Conservation (phyloP, 495 filamentous ascomycete species). For the Neurospora africana region DNA sequence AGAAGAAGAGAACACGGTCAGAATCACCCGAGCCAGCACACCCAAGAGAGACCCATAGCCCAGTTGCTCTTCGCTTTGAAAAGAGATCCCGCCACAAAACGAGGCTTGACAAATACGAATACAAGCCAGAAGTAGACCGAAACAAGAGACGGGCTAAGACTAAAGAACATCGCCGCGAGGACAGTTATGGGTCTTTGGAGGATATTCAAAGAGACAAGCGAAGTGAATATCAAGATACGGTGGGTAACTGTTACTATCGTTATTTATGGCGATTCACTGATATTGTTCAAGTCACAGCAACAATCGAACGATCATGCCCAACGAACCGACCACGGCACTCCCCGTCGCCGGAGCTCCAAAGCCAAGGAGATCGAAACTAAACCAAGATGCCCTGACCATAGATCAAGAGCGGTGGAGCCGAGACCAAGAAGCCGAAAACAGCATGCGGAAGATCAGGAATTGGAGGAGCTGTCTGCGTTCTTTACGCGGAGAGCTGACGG, state of each 20-base stretch:
- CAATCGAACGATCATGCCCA: neutral
- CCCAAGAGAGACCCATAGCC: neutral
- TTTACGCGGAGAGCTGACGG: constrained; percentile 18
- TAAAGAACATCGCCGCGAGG: neutral
- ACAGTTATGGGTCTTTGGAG: neutral
- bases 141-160: constrained; percentile 5
- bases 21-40: neutral
- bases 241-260: neutral
- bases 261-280: neutral
- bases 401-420: neutral
- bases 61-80: constrained; percentile 32
- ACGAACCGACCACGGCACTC: neutral
- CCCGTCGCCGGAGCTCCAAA: neutral
- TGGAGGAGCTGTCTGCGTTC: constrained; percentile 32
- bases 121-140: constrained; percentile 30
- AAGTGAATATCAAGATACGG: neutral
- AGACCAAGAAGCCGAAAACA: constrained; percentile 14
- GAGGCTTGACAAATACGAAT: constrained; percentile 44
- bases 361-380: neutral
- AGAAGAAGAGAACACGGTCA: constrained; percentile 9
- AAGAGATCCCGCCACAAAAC: constrained; percentile 53
- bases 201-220: neutral
- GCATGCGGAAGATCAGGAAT: constrained; percentile 21
- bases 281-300: neutral
- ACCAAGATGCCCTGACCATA: neutral